phyloP scores from a whole-genome alignment of 2,329 filamentous ascomycete species.

The Phialophora macrospora region DNA sequence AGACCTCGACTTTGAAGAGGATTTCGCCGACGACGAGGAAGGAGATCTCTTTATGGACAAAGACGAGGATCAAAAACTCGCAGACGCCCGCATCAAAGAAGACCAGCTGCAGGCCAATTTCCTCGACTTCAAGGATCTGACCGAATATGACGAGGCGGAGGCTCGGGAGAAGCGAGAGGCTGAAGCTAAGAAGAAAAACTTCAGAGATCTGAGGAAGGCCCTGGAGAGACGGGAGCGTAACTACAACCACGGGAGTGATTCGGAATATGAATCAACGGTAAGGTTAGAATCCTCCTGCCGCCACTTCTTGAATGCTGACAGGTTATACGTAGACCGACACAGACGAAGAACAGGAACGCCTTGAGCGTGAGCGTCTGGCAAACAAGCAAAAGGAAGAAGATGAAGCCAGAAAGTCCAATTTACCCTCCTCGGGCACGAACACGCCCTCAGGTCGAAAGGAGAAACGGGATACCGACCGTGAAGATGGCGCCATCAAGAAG shows the following conservation, averaged over 20 bases:
- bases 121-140: conserved; percentile 77
- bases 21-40: conserved; percentile 89
- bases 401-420: conserved; percentile 59
- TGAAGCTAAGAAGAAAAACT: conserved; percentile 69
- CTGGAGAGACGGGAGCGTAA: conserved; percentile 85
- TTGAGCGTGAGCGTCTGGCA: conserved; percentile 60
- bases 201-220: conserved; percentile 78
- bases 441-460: conserved; percentile 65
- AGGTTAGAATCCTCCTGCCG: conserved; percentile 44
- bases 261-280: conserved; percentile 60
- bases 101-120: conserved; percentile 87
- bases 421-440: conserved; percentile 67
- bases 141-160: conserved; percentile 71
- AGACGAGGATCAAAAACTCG: conserved; percentile 75
- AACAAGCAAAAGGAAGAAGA: conserved; percentile 58
- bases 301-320: conserved; percentile 37
- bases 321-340: conserved; percentile 43
- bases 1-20: conserved; percentile 71
- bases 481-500: conserved; percentile 51
- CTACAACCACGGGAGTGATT: conserved; percentile 79
- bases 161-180: conserved; percentile 66
- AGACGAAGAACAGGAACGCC: conserved; percentile 61
- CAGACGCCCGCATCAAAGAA: conserved; percentile 73
- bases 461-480: conserved; percentile 50
- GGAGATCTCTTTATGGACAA: conserved; percentile 73